Evolutionary conservation across 83 land plant genomes (phyloP).

Genomic region (Diphasiastrum complanatum): DNA sequence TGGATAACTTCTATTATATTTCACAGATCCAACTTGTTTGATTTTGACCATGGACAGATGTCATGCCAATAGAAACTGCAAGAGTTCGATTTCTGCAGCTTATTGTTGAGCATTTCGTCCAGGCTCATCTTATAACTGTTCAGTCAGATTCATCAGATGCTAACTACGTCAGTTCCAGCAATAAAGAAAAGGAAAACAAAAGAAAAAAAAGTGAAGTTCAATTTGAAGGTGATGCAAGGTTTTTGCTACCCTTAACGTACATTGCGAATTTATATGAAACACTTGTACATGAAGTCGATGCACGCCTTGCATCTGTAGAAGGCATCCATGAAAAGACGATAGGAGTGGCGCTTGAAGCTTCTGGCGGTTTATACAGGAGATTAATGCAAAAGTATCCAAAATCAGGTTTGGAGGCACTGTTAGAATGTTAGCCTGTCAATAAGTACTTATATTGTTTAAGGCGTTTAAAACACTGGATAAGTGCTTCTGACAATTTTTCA

Average conservation of each 20-base stretch:
- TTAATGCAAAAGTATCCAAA: conserved; percentile 80
- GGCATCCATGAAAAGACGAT: conserved; percentile 89
- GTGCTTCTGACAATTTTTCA: too few relatives aligned
- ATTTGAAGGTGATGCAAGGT: conserved; percentile 89
- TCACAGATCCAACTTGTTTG: background rate
- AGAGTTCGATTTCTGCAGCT: conserved; percentile 83
- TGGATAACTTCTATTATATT: too few relatives aligned
- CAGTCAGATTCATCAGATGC: conserved; percentile 44
- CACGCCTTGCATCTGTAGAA: conserved; percentile 67
- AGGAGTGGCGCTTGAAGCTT: conserved; percentile 98
- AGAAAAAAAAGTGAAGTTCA: conserved; percentile 67
- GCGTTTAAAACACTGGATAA: too few relatives aligned
- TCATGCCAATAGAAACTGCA: conserved; percentile 85
- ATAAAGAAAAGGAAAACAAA: conserved; percentile 68
- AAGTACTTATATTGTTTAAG: too few relatives aligned
- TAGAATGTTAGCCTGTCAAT: too few relatives aligned
- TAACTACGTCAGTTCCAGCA: conserved; percentile 40
- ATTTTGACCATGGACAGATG: conserved; percentile 41
- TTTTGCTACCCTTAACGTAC: conserved; percentile 90
- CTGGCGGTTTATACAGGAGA: conserved; percentile 95
- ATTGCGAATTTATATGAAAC: conserved; percentile 96
- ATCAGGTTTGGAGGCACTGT: too few relatives aligned
- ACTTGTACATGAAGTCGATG: conserved; percentile 70
- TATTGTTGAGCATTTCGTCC: conserved; percentile 70
- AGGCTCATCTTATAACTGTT: conserved; percentile 51